These are phyloP conservation scores for Collybiopsis luxurians DNA, from an alignment of 768 basidiomycete genomes.

Conservation along the genomic window DNA sequence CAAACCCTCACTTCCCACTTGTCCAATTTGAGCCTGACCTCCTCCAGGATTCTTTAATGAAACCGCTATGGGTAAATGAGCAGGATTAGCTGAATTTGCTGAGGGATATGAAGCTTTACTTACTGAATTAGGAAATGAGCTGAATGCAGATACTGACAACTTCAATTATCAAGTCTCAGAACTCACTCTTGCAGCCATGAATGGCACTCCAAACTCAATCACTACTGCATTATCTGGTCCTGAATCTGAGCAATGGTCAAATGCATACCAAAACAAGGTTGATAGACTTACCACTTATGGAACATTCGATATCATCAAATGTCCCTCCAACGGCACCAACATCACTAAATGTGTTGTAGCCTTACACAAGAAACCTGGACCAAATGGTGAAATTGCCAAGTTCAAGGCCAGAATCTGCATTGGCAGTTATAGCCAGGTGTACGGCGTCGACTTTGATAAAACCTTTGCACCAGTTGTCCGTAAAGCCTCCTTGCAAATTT, in stretches of 20 bases:
- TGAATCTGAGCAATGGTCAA: background rate
- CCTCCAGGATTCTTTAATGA: background rate
- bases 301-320: slow-evolving; percentile 17
- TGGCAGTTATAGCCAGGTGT: slow-evolving; percentile 22
- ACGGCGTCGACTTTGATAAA: slow-evolving; percentile 32
- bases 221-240: slow-evolving; percentile 1
- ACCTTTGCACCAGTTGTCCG: slow-evolving; percentile 26
- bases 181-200: background rate
- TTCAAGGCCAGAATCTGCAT: slow-evolving; percentile 24
- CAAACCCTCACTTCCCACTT: background rate
- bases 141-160: background rate
- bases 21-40: background rate
- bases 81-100: background rate
- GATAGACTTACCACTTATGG: slow-evolving; percentile 10
- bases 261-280: slow-evolving; percentile 7
- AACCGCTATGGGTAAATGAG: background rate
- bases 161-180: background rate
- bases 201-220: background rate
- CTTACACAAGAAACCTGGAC: slow-evolving; percentile 14
- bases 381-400: slow-evolving; percentile 14
- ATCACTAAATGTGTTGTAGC: slow-evolving; percentile 17
- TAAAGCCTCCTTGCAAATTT: slow-evolving; percentile 17
- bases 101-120: background rate
- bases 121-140: background rate
- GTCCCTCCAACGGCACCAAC: slow-evolving; percentile 21